Evolutionary conservation across 345 rosid genomes (phyloP), one percentile per base, ranked within the genome.

Genomic region (Garcia nutans): DNA sequence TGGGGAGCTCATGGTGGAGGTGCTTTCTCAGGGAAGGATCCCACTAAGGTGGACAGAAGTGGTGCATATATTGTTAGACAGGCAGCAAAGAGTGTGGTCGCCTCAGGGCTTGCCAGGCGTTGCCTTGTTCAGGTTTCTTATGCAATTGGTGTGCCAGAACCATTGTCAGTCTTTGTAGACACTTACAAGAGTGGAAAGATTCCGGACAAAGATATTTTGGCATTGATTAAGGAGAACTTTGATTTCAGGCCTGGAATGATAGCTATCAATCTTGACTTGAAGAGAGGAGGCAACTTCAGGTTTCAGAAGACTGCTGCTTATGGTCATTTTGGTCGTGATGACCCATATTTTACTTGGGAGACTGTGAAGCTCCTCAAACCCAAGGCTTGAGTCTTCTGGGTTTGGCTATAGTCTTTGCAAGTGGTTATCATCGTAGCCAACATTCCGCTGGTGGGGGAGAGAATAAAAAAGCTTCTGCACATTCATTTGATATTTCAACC

Each of bases 221-320:
- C 60, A 42, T 62, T 67, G 79, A 88, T 88, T 65, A 89, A 91
- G 85, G 91, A 88, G 74, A 85, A 79, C 0, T 88, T 89, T 41
- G 93, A 89, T 78, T 88, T 91, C 85, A 86, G 93, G 88, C 90
- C 93, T 1, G 97, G 93, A 68, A 91, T 88, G 93, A 89, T 91
- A 68, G 84, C 93, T 10, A 82, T 91, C 78, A 89, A 91, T 79
- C 97, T 88, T 17, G 97, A 89, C 72, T 79, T 89, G 84, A 88
- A 76, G 86, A 87, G 89, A 72, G 93, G 93, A 77, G 91, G 89
- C 80, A 89, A 88, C 41, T 87, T 81, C 80, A 87, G 93, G 87
- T 89, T 79, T 84, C 97, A 88, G 80, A 91, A 91, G 78, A 88
- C 92, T 2, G 92, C 93, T 24, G 93, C 92, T 6, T 91, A 89